Evolutionary conservation across 1,284 basidiomycete species (phyloP).

Genomic region (Apiotrichum laibachii): DNA sequence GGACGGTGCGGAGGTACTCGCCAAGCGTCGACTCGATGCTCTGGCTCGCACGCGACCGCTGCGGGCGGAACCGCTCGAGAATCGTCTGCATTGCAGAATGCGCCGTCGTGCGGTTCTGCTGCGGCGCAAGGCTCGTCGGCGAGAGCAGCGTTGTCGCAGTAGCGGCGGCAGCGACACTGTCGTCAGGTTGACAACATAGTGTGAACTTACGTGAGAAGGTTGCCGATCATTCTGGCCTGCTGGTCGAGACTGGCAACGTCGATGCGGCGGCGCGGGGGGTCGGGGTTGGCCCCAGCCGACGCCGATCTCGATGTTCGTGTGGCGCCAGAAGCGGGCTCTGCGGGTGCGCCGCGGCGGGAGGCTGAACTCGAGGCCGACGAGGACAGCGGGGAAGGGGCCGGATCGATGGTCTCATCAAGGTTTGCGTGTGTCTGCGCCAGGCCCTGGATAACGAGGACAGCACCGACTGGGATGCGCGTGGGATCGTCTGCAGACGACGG

Average conservation of each 20-base stretch:
- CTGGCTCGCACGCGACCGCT: slow-evolving; percentile 25
- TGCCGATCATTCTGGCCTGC: slow-evolving; percentile 48
- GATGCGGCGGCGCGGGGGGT: slow-evolving; percentile 3
- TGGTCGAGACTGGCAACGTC: slow-evolving; percentile 33
- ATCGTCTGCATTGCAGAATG: slow-evolving; percentile 37
- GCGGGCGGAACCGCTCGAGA: slow-evolving; percentile 40
- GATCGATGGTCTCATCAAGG: slow-evolving; percentile 12
- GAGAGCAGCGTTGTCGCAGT: slow-evolving; percentile 45
- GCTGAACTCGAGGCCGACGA: not conserved
- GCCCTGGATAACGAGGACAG: slow-evolving; percentile 49
- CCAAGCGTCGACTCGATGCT: slow-evolving; percentile 43
- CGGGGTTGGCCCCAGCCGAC: not conserved
- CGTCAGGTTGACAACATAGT: not conserved
- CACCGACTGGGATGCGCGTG: slow-evolving; percentile 32
- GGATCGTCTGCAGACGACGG: slow-evolving; percentile 19
- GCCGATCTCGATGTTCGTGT: not conserved
- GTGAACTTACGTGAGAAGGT: slow-evolving; percentile 44
- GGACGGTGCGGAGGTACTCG: slow-evolving; percentile 40
- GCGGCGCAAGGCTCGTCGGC: slow-evolving; percentile 19
- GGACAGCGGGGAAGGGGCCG: not conserved
- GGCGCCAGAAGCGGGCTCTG: slow-evolving; percentile 14
- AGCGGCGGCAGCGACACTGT: slow-evolving; percentile 47
- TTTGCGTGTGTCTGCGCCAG: slow-evolving; percentile 44
- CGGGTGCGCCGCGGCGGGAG: not conserved
- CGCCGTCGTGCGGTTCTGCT: slow-evolving; percentile 26